These are phyloP conservation scores for Plasmodium reichenowi DNA, from an alignment of 169 alveolate genomes.

Conservation along the genomic window DNA sequence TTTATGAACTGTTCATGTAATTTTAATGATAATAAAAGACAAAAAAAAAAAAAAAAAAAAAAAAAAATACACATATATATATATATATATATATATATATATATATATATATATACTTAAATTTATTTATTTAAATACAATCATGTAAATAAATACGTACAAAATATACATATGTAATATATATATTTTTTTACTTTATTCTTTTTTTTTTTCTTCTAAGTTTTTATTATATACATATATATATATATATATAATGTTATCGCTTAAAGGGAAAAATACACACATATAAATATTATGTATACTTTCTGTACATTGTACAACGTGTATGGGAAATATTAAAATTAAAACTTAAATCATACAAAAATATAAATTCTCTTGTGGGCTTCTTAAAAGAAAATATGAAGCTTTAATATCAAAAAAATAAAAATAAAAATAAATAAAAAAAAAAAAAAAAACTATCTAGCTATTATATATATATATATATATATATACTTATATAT, in stretches of 20 bases:
- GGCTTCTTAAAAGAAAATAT: not conserved
- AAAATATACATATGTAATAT: too few relatives aligned
- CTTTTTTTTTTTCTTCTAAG: too few relatives aligned
- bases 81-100: not conserved
- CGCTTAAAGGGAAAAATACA: too few relatives aligned
- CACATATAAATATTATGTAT: too few relatives aligned
- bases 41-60: not conserved
- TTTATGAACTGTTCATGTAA: conserved; percentile 40
- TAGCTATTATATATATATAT: not conserved
- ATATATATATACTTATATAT: not conserved
- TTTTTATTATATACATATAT: too few relatives aligned
- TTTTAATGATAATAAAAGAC: conserved; percentile 12
- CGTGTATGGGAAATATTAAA: too few relatives aligned
- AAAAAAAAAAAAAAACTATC: not conserved
- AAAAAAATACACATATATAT: not conserved
- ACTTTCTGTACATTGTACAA: too few relatives aligned
- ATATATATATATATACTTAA: not conserved
- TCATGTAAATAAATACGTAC: too few relatives aligned
- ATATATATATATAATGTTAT: too few relatives aligned
- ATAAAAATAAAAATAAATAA: conserved; percentile 2
- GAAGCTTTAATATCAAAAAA: not conserved
- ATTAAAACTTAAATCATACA: too few relatives aligned
- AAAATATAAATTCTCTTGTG: not conserved
- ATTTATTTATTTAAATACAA: not conserved
- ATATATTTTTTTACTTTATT: too few relatives aligned